These are phyloP conservation scores for Austroboletus festivus DNA, from an alignment of 768 basidiomycete genomes.

Conservation along the genomic window DNA sequence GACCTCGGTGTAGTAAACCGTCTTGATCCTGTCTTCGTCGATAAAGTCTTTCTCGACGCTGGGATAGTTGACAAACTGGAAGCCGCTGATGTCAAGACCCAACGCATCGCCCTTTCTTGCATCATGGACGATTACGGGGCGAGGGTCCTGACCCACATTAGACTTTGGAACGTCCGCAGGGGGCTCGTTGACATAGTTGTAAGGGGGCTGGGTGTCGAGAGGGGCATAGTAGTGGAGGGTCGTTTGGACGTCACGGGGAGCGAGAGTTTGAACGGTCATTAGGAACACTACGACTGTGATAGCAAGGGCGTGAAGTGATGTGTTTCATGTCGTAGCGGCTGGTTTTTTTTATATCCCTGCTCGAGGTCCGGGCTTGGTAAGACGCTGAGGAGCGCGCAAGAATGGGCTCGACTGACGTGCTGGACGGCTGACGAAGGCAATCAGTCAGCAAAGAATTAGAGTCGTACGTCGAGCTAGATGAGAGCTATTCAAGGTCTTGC, in stretches of 20 bases:
- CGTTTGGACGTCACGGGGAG: conserved; percentile 36
- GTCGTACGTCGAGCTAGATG: too few species aligned
- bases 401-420: conserved; percentile 10
- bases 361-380: conserved; percentile 13
- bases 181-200: conserved; percentile 33
- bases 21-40: conserved; percentile 38
- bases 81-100: conserved; percentile 43
- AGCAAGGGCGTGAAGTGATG: background rate
- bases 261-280: conserved; percentile 24
- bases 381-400: background rate
- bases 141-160: conserved; percentile 30
- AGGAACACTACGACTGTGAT: too few species aligned
- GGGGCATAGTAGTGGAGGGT: conserved; percentile 37
- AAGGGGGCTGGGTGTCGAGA: conserved; percentile 30
- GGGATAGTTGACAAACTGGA: conserved; percentile 35
- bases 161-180: conserved; percentile 24
- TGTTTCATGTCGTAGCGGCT: background rate
- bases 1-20: conserved; percentile 41
- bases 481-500: too few species aligned
- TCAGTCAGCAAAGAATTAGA: too few species aligned
- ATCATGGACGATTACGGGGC: conserved; percentile 26
- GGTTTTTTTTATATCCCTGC: conserved; percentile 10
- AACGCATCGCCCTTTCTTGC: conserved; percentile 28
- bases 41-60: conserved; percentile 38
- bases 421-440: conserved; percentile 11